phyloP scores from a whole-genome alignment of 1,284 basidiomycete species.

The Moesziomyces sp. region DNA sequence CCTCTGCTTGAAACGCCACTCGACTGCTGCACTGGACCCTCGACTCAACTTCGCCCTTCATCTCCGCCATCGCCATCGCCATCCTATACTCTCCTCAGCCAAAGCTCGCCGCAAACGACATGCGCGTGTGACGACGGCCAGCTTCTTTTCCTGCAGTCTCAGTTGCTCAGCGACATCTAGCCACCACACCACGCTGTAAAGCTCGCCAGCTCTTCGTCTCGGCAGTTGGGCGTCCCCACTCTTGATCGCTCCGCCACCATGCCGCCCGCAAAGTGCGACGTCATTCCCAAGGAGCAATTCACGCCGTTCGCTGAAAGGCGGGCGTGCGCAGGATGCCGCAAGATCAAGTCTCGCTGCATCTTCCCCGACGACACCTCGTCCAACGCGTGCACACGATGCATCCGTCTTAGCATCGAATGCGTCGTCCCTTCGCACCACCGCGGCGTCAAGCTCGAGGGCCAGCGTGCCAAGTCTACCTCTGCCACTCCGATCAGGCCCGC shows the following conservation, averaged over 20 bases:
- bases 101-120: too few relatives aligned
- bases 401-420: slow-evolving; percentile 43
- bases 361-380: slow-evolving; percentile 29
- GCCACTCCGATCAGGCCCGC: slow-evolving; percentile 18
- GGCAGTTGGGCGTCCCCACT: too few relatives aligned
- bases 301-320: slow-evolving; percentile 46
- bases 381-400: slow-evolving; percentile 40
- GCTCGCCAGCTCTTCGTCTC: too few relatives aligned
- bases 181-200: too few relatives aligned
- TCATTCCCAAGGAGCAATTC: slow-evolving; percentile 46
- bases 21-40: too few relatives aligned
- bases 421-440: slow-evolving; percentile 43
- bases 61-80: too few relatives aligned
- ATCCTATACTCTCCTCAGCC: too few relatives aligned
- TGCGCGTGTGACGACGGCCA: too few relatives aligned
- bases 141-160: too few relatives aligned
- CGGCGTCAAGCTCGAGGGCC: slow-evolving; percentile 43
- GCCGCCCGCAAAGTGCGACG: slow-evolving; percentile 55
- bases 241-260: slow-evolving; percentile 6
- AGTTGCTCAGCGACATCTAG: too few relatives aligned
- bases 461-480: slow-evolving; percentile 12
- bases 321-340: slow-evolving; percentile 47
- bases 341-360: slow-evolving; percentile 54
- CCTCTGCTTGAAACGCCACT: too few relatives aligned
- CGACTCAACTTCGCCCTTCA: too few relatives aligned